Evolutionary conservation across 176 grass and related monocot genomes (phyloP).

Genomic region (Bromus sterilis): DNA sequence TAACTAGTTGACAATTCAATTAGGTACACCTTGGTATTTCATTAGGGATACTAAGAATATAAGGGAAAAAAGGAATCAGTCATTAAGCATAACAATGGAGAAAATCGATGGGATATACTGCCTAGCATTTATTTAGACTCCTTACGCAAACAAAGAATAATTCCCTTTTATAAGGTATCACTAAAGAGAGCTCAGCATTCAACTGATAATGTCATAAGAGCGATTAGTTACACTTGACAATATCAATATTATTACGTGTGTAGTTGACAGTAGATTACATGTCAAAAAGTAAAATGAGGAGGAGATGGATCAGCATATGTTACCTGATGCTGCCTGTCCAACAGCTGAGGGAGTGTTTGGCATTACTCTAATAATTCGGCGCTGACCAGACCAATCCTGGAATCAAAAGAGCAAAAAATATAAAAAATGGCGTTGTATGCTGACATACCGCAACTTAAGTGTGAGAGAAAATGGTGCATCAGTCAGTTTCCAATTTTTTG

Average conservation of each 20-base stretch:
- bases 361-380: slow-evolving; percentile 94
- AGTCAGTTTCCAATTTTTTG: background rate
- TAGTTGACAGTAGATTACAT: background rate
- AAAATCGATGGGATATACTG: background rate
- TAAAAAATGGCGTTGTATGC: background rate
- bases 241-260: background rate
- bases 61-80: background rate
- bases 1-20: background rate
- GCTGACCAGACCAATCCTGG: slow-evolving; percentile 92
- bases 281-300: background rate
- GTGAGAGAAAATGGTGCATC: background rate
- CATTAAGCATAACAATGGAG: background rate
- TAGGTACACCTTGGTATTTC: background rate
- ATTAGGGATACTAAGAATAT: background rate
- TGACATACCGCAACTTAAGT: background rate
- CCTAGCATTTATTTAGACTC: background rate
- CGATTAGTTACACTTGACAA: background rate
- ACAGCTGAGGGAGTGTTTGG: slow-evolving; percentile 97
- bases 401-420: background rate
- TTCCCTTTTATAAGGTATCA: background rate
- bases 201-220: background rate
- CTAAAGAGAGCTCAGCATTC: background rate
- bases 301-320: slow-evolving; percentile 1
- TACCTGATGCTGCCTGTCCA: slow-evolving; percentile 94
- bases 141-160: too few species aligned